A percentile compares a stretch with the other conserved stretches of the same genome.
phyloP scores from a whole-genome alignment of 139 green algal genomes.

The Yamagishiella unicocca region DNA sequence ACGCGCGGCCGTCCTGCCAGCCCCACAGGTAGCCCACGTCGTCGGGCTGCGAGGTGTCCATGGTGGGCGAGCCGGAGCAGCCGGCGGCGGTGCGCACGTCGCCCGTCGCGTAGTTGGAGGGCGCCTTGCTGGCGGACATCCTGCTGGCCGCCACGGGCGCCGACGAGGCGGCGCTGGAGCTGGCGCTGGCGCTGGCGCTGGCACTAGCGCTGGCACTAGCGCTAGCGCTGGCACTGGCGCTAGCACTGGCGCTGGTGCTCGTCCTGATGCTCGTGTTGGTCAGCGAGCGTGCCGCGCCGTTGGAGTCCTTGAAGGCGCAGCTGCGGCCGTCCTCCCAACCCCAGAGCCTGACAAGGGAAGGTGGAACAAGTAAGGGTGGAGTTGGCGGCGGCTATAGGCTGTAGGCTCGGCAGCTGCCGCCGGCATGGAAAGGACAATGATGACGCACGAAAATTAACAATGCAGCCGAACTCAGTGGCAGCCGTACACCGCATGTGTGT shows the following conservation, averaged over 20 bases:
- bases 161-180: neutral
- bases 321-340: slow-evolving; percentile 42
- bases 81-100: slow-evolving; percentile 4
- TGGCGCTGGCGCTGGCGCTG: too few species aligned
- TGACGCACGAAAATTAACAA: too few species aligned
- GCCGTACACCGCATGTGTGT: too few species aligned
- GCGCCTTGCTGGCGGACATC: neutral
- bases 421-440: too few species aligned
- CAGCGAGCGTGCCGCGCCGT: neutral
- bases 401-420: too few species aligned
- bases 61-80: slow-evolving; percentile 13
- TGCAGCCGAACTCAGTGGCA: too few species aligned
- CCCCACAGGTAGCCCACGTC: slow-evolving; percentile 48
- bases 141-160: neutral
- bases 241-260: slow-evolving; percentile 1
- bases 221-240: neutral
- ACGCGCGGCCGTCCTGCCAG: slow-evolving; percentile 46
- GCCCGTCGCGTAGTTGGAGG: neutral
- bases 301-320: slow-evolving; percentile 44
- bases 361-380: too few species aligned
- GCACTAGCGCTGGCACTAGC: too few species aligned
- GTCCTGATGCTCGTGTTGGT: neutral
- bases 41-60: slow-evolving; percentile 35
- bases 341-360: slow-evolving; percentile 22
- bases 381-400: too few species aligned